Conservation (phyloP, 2,329 filamentous ascomycete genomes). For the Verticillium nonalfalfae region DNA sequence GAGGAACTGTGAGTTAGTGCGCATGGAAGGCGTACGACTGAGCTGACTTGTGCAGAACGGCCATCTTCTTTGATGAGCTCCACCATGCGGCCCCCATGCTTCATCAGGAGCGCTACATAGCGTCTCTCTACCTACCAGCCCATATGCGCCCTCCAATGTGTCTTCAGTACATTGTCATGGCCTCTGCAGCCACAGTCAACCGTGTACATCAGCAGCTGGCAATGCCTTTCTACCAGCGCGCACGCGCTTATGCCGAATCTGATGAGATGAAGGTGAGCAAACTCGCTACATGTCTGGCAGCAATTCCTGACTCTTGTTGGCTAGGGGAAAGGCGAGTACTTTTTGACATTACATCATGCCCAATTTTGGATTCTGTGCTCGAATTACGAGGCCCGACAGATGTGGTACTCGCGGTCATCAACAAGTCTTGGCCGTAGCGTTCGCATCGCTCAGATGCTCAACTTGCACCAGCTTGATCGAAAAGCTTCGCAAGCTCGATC, state of each 20-base stretch:
- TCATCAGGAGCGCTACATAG: not conserved
- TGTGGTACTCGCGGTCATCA: not conserved
- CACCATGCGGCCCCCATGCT: not conserved
- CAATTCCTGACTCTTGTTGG: not conserved
- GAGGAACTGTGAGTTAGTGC: not conserved
- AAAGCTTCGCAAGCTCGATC: not conserved
- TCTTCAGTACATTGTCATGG: constrained; percentile 1
- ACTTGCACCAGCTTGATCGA: not conserved
- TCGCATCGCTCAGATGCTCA: not conserved
- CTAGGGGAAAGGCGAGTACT: not conserved
- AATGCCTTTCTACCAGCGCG: not conserved
- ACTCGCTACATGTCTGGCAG: not conserved
- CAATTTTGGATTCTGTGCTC: not conserved
- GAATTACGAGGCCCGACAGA: not conserved
- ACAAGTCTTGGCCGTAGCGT: not conserved
- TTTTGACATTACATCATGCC: not conserved
- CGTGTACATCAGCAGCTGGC: not conserved
- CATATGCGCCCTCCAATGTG: not conserved
- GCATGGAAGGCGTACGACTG: no score
- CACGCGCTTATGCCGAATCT: not conserved
- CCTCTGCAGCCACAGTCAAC: not conserved
- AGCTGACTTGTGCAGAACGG: not conserved
- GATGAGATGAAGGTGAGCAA: not conserved
- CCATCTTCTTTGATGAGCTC: not conserved
- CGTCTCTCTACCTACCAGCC: not conserved